phyloP scores from a whole-genome alignment of 805 yeast species.

The Candida berthetii region DNA sequence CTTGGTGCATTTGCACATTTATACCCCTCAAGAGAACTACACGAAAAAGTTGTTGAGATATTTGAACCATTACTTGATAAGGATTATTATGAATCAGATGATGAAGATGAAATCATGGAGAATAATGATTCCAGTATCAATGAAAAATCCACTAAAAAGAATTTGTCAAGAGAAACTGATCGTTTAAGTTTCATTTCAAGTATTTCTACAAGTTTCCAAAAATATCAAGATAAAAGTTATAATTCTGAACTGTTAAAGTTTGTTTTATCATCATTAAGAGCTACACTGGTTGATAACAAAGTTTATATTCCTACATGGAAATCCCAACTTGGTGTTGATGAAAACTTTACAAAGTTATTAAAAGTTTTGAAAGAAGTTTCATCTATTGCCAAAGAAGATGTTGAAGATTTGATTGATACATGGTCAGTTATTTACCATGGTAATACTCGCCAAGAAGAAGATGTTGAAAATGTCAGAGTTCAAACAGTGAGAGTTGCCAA shows the following conservation, averaged over 20 bases:
- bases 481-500: constrained; percentile 36
- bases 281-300: constrained; percentile 21
- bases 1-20: constrained; percentile 43
- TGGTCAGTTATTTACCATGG: constrained; percentile 20
- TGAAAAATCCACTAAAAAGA: constrained; percentile 32
- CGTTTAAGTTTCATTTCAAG: constrained; percentile 30
- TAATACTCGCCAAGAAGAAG: constrained; percentile 28
- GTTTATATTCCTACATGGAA: constrained; percentile 50
- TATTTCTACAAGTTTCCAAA: constrained; percentile 27
- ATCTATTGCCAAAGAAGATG: constrained; percentile 3
- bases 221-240: constrained; percentile 13
- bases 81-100: constrained; percentile 32
- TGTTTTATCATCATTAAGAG: constrained; percentile 19
- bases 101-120: constrained; percentile 26
- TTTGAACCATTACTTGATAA: constrained; percentile 28
- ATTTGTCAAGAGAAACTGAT: constrained; percentile 43
- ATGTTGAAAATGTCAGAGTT: constrained; percentile 55
- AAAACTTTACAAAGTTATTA: constrained; percentile 25
- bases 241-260: constrained; percentile 19
- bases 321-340: constrained; percentile 41
- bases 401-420: constrained; percentile 6
- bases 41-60: constrained; percentile 27
- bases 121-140: constrained; percentile 20
- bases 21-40: constrained; percentile 25
- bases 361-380: constrained; percentile 6